A percentile compares a stretch with the other conserved stretches of the same genome.
Conservation (phyloP, 2,329 filamentous ascomycete species). For the Fusarium sacchari region DNA sequence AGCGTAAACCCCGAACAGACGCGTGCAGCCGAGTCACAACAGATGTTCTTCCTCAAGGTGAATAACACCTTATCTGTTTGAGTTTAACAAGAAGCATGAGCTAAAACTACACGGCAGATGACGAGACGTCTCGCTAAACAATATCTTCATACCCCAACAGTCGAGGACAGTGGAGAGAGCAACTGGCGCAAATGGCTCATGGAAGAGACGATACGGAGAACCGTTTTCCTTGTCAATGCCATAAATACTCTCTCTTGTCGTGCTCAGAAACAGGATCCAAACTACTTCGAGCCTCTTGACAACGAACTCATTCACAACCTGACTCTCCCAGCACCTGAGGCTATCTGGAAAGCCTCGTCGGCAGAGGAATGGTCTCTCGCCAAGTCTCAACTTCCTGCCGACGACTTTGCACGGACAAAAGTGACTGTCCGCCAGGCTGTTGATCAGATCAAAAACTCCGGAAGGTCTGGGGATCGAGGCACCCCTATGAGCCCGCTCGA, state of each 20-base stretch:
- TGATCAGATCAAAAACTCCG: not conserved
- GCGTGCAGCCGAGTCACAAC: not conserved
- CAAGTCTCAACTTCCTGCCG: not conserved
- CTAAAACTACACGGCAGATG: not conserved
- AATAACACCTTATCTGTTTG: fast-evolving
- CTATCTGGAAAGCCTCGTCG: not conserved
- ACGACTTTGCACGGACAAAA: not conserved
- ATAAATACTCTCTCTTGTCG: not conserved
- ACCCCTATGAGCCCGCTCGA: not conserved
- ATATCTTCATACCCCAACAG: not conserved
- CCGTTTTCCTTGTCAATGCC: not conserved
- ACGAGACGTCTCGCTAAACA: not conserved
- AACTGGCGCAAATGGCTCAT: not conserved
- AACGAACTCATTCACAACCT: not conserved
- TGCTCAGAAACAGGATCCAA: not conserved
- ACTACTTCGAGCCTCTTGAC: not conserved
- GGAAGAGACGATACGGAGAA: not conserved
- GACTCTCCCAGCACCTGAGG: not conserved
- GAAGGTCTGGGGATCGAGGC: not conserved
- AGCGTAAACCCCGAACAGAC: not conserved
- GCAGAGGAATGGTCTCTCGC: not conserved
- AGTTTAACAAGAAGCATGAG: fast-evolving
- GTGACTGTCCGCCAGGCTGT: not conserved
- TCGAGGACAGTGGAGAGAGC: not conserved
- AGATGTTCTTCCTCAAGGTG: not conserved